Percentiles rank a stretch among this genome's conserved stretches.
phyloP scores from a whole-genome alignment of 768 basidiomycete genomes.

The Suillus placidus region DNA sequence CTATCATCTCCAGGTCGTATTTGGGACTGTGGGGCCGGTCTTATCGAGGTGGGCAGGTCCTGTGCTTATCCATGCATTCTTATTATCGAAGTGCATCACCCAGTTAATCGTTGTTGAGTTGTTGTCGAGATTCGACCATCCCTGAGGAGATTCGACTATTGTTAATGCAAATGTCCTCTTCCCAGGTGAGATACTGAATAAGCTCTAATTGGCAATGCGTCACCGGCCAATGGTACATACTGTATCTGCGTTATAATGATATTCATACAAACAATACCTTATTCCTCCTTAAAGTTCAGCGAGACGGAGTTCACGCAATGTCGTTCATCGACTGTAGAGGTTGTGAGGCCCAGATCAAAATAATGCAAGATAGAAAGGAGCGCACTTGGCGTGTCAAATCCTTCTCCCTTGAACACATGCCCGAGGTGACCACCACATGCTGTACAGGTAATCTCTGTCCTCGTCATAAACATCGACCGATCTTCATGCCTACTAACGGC shows the following conservation, averaged over 20 bases:
- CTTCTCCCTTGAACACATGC: slow-evolving; percentile 95
- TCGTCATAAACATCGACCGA: slow-evolving; percentile 58
- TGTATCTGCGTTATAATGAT: not conserved
- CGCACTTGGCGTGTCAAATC: slow-evolving; percentile 77
- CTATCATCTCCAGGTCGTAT: not conserved
- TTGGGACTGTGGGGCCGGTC: not conserved
- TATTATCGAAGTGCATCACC: not conserved
- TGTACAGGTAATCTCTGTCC: slow-evolving; percentile 87
- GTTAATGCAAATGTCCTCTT: not conserved
- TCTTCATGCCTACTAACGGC: slow-evolving; percentile 68
- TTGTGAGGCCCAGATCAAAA: slow-evolving; percentile 6
- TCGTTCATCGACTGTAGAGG: slow-evolving; percentile 67
- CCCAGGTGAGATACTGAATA: not conserved
- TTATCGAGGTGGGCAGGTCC: not conserved
- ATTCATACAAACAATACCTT: not conserved
- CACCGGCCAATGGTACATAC: not conserved
- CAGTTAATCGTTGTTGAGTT: too few relatives aligned
- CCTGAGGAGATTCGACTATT: not conserved
- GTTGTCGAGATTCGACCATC: not conserved
- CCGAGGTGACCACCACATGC: slow-evolving; percentile 94
- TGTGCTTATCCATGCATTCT: not conserved
- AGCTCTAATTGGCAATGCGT: too few relatives aligned
- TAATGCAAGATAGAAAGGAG: slow-evolving; percentile 11
- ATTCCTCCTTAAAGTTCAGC: slow-evolving; percentile 64
- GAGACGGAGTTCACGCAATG: slow-evolving; percentile 93